Conservation (phyloP, 495 filamentous ascomycete species). For the Penicilliopsis zonata region DNA sequence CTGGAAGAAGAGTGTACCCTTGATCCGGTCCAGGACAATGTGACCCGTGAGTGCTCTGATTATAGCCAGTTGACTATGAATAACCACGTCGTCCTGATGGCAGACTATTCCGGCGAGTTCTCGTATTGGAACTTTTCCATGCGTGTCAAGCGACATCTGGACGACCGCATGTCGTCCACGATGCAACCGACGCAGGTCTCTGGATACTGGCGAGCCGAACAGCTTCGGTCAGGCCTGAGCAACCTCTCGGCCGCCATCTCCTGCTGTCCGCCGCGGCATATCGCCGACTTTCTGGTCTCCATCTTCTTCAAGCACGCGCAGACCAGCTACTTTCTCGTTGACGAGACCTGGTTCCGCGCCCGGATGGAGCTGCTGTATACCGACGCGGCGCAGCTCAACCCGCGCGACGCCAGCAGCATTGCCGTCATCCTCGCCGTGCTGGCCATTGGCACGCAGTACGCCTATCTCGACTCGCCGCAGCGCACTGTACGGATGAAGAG, state of each 20-base stretch:
- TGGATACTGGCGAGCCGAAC: conserved; percentile 17
- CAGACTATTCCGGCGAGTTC: conserved; percentile 30
- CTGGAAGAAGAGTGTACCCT: too few species aligned
- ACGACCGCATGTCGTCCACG: conserved; percentile 10
- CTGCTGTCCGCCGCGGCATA: conserved; percentile 22
- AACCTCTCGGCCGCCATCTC: conserved; percentile 15
- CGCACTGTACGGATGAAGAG: conserved; percentile 1
- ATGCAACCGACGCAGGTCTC: conserved; percentile 4
- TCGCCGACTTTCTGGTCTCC: conserved; percentile 23
- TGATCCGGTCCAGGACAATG: too few species aligned
- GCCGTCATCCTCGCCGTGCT: conserved; percentile 23
- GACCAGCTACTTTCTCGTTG: conserved; percentile 24
- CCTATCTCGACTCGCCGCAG: conserved; percentile 18
- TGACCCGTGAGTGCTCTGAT: too few species aligned
- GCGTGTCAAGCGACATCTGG: conserved; percentile 21
- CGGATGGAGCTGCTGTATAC: conserved; percentile 16
- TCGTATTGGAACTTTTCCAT: conserved; percentile 31
- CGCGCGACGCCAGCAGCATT: conserved; percentile 17
- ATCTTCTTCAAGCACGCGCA: conserved; percentile 27
- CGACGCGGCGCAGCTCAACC: conserved; percentile 8
- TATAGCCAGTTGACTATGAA: too few species aligned
- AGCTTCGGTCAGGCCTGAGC: conserved; percentile 13
- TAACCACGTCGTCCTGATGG: too few species aligned
- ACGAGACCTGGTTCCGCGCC: conserved; percentile 17
- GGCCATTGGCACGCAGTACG: conserved; percentile 33